phyloP scores from a whole-genome alignment of 75 land plant genomes.

The Cupressus sempervirens region DNA sequence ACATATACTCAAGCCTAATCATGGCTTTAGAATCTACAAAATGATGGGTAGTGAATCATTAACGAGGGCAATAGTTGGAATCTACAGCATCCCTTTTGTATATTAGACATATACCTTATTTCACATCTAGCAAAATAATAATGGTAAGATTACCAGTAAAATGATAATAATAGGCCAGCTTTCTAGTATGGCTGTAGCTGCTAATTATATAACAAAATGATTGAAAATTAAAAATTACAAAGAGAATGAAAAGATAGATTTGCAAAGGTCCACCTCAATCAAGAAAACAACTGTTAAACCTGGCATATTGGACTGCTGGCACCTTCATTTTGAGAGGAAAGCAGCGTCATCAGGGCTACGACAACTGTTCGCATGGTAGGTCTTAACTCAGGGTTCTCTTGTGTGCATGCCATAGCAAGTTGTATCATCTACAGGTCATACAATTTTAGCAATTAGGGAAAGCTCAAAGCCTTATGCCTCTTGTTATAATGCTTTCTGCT shows the following conservation, averaged over 20 bases:
- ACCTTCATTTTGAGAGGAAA: constrained; percentile 24
- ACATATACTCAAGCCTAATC: not conserved
- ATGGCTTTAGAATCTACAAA: not conserved
- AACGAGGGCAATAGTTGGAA: not conserved
- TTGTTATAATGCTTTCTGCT: not conserved
- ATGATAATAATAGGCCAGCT: too few species aligned
- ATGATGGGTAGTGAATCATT: not conserved
- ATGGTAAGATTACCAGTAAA: not conserved
- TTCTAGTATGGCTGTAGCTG: not conserved
- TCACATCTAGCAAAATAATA: not conserved
- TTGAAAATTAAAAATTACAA: not conserved
- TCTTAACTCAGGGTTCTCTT: constrained; percentile 7
- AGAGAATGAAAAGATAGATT: not conserved
- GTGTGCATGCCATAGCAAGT: not conserved
- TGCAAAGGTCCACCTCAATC: not conserved
- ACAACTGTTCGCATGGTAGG: constrained; percentile 4
- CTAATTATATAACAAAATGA: not conserved
- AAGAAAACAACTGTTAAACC: not conserved
- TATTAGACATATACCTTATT: not conserved
- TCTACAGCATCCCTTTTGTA: not conserved
- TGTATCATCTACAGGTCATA: not conserved
- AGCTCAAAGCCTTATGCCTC: not conserved
- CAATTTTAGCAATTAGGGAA: not conserved
- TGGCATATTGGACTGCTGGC: not conserved
- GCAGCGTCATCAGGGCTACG: constrained; percentile 36